phyloP scores from a whole-genome alignment of 2,329 filamentous ascomycete genomes.

The Monilinia aucupariae region DNA sequence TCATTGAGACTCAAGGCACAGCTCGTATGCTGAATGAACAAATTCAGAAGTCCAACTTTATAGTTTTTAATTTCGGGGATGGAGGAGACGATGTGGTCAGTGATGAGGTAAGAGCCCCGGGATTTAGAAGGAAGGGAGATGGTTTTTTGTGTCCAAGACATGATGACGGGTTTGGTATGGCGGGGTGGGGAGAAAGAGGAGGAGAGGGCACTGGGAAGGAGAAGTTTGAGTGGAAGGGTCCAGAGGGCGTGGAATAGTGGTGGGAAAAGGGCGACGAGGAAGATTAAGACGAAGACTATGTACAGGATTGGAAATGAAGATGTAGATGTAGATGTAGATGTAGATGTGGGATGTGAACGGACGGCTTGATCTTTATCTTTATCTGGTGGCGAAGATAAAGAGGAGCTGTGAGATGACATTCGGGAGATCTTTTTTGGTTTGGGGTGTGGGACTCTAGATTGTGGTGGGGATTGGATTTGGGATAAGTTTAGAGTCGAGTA shows the following conservation, averaged over 20 bases:
- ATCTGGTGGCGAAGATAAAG: constrained; percentile 10
- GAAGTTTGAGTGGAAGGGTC: constrained; percentile 44
- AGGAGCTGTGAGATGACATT: constrained; percentile 24
- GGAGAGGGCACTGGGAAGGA: constrained; percentile 27
- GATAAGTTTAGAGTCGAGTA: background rate
- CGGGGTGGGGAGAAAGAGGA: constrained; percentile 40
- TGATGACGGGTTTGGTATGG: constrained; percentile 34
- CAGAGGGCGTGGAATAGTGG: constrained; percentile 48
- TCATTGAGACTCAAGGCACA: constrained; percentile 90
- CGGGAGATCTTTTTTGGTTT: background rate
- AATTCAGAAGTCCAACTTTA: constrained; percentile 78
- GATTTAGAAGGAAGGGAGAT: constrained; percentile 71
- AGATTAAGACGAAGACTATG: constrained; percentile 44
- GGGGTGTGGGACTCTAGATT: constrained; percentile 16
- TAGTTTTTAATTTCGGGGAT: constrained; percentile 78
- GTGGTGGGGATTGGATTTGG: constrained; percentile 7
- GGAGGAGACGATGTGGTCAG: constrained; percentile 62
- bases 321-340: no score
- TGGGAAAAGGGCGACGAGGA: constrained; percentile 50
- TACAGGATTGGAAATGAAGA: constrained; percentile 27
- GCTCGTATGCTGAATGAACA: constrained; percentile 94
- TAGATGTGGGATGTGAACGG: constrained; percentile 17
- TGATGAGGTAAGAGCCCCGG: constrained; percentile 86
- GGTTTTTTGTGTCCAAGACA: constrained; percentile 79
- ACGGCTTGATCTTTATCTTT: constrained; percentile 17